Evolutionary conservation across 495 filamentous ascomycete species (phyloP).

Genomic region (Cercophora sp.): DNA sequence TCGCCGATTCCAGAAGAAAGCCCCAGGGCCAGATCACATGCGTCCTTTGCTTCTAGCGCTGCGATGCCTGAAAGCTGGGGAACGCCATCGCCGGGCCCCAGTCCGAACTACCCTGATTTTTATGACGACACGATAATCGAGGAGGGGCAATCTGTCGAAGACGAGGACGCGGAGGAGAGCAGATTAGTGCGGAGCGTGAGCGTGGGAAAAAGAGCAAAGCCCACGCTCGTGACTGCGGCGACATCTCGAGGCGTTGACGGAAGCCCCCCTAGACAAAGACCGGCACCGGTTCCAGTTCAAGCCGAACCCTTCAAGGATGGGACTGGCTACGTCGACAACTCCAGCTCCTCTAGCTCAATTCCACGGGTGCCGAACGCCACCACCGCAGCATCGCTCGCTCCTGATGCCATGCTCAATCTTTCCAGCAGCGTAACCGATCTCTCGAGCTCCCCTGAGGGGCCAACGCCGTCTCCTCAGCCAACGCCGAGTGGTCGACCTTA

Average conservation of each 20-base stretch:
- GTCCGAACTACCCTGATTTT: conserved; percentile 42
- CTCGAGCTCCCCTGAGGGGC: conserved; percentile 19
- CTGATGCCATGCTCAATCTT: conserved; percentile 40
- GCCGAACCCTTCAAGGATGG: conserved; percentile 33
- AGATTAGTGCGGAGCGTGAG: conserved; percentile 74
- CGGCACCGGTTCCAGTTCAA: conserved; percentile 33
- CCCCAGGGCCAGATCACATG: conserved; percentile 55
- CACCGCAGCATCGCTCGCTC: conserved; percentile 26
- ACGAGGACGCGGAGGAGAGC: conserved; percentile 57
- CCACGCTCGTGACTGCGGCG: conserved; percentile 62
- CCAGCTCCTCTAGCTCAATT: conserved; percentile 37
- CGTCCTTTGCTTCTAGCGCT: conserved; percentile 77
- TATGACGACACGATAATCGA: conserved; percentile 48
- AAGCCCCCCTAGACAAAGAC: conserved; percentile 23
- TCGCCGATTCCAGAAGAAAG: conserved; percentile 87
- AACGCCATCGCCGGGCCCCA: conserved; percentile 35
- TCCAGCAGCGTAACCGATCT: conserved; percentile 41
- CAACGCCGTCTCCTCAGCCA: conserved; percentile 32
- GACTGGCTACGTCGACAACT: conserved; percentile 42
- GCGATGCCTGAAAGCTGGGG: conserved; percentile 72
- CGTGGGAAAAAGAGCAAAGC: conserved; percentile 67
- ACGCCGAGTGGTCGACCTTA: conserved; percentile 23
- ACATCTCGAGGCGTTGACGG: conserved; percentile 19
- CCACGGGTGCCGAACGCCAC: conserved; percentile 20
- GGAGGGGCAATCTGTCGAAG: conserved; percentile 41